Base-by-base conservation (phyloP, 805 yeast species). In the Candida lessepsii region DNA sequence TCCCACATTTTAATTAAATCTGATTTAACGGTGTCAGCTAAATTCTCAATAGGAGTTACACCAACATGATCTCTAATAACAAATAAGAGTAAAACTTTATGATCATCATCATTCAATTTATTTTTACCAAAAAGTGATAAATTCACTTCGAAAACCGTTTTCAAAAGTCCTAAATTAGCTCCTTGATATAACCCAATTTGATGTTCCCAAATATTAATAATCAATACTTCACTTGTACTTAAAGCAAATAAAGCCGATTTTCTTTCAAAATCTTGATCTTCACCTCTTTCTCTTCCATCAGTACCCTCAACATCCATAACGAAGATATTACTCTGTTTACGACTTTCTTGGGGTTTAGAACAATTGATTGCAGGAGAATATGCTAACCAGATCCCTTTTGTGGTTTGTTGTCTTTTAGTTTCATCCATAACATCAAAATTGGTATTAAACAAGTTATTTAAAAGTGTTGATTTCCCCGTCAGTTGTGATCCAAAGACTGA, bases 291-390 rank as follows among this genome's bases (percentile, higher is more conserved):
- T 45, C 96, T 76, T 35, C 99, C 98, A 65, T 93, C 99, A 1
- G 97, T 90, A 35, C 99, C 99, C 65, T 93, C 99, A n/a, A 93
- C 98, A 58, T 93, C 99, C 75, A 93, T 76, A 2, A 93, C 95
- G 46, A 87, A 74, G 9, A 88, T 70, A 47, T 79, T 71, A 19
- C 60, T 56, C 14, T 37, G 35, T n/a, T 35, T 34, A 46, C 17
- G 20, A 21, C 16, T 19, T 15, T 57, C 53, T 20, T 35, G 37
- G 8, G 29, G 35, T 6, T 39, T 28, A 2, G 51, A 47, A 9
- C 49, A 47, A 10, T 53, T 60, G 17, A 67, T 59, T 3, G 50
- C 51, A 2, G 73, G 74, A 8, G 48, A 61, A 41, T 60, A 56
- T 8, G 73, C 73, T 54, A 70, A 52, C 75, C 75, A 70, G 42